Base-by-base conservation (phyloP, 371 early-diverging fungal species). In the Syncephalis plumigaleata region DNA sequence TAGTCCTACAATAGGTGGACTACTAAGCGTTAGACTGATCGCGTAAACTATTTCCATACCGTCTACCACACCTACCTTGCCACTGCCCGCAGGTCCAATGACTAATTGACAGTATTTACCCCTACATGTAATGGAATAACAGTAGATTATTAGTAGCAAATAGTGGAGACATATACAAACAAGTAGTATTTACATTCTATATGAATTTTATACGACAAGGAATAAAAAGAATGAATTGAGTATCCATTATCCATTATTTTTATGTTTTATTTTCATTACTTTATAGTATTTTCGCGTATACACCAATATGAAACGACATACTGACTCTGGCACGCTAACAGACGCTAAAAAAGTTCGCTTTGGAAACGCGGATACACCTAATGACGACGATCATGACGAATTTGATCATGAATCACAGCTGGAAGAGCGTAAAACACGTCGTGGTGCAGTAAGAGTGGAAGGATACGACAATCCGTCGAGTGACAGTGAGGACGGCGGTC, bases 61-160 rank as follows among this genome's bases (percentile, higher is more conserved):
- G 7, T 24, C 1, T 15, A 21, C 21, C 22, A 48, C 7, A 36
- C 36, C 55, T 65, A 84, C 84, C 76, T 93, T 93, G 56, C 95
- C 95, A 59, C 80, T 78, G 36, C 94, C 94, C 13, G 95, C 95
- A 23, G 95, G 95, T 13, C 97, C 97, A 89, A 96, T 93, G 37
- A 96, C 95, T n/a, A 96, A 73, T 65, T 94, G 93, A 58, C 86
- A 86, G 47, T 84, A 74, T 42, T 84, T 77, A 46, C 91, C 91
- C 93, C 64, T 60, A 51, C n/a, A n/a, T n/a, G n/a, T n/a, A n/a
- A n/a, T n/a, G n/a, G n/a, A n/a, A n/a, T n/a, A n/a, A n/a, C n/a
- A n/a, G n/a, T n/a, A n/a, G n/a, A n/a, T n/a, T n/a, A n/a, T n/a
- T n/a, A n/a, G n/a, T n/a, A n/a, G n/a, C n/a, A n/a, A n/a, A n/a